Percentiles rank a stretch among this genome's conserved stretches.
These are phyloP conservation scores for Cymodocea nodosa DNA, from an alignment of 116 monocot species.

Conservation along the genomic window DNA sequence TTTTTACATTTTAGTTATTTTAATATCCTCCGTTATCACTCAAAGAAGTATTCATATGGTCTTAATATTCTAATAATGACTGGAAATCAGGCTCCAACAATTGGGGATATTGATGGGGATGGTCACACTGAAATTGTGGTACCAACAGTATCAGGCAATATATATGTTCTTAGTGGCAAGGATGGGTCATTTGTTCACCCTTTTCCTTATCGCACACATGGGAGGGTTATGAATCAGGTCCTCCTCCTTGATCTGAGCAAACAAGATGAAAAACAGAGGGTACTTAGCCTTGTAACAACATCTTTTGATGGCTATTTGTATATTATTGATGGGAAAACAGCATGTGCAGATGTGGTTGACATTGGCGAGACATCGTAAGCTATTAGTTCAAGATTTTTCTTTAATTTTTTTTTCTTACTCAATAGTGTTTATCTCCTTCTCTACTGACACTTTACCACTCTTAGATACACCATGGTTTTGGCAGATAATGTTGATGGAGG, in stretches of 20 bases:
- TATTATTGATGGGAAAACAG: conserved; percentile 86
- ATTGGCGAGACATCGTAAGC: conserved; percentile 95
- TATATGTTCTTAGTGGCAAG: conserved; percentile 89
- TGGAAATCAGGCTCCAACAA: conserved; percentile 57
- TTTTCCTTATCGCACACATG: conserved; percentile 81
- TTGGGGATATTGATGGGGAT: conserved; percentile 97
- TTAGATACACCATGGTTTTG: conserved; percentile 88
- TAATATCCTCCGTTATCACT: too few species aligned
- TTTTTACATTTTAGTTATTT: too few species aligned
- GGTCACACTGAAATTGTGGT: conserved; percentile 83
- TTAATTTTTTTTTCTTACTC: background rate
- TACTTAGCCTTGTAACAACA: conserved; percentile 73
- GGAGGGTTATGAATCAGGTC: conserved; percentile 85
- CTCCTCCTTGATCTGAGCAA: conserved; percentile 73
- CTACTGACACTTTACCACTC: conserved; percentile 4
- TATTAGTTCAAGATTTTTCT: background rate
- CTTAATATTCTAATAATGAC: too few species aligned
- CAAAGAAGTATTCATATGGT: too few species aligned
- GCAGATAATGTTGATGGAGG: conserved; percentile 99
- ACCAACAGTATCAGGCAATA: conserved; percentile 85
- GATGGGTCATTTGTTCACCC: conserved; percentile 75
- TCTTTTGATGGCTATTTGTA: conserved; percentile 98
- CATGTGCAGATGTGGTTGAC: conserved; percentile 93
- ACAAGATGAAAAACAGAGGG: conserved; percentile 51
- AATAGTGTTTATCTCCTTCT: background rate